Percentiles rank a stretch among this genome's conserved stretches.
phyloP scores from a whole-genome alignment of 345 rosid species.

The Bretschneidera sinensis region DNA sequence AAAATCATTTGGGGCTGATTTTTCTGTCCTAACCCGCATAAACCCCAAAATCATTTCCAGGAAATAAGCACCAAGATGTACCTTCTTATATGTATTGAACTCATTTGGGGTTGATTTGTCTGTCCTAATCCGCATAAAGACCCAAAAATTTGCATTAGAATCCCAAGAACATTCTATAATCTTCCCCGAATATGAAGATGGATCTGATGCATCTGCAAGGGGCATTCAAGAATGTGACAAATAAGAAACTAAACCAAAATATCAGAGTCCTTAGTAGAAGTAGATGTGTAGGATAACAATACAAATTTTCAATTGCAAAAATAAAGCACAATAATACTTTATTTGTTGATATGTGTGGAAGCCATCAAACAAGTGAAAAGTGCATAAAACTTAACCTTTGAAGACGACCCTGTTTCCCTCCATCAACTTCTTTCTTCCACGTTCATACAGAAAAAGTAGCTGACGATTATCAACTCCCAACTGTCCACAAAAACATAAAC shows the following conservation, averaged over 20 bases:
- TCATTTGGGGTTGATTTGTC: conserved; percentile 72
- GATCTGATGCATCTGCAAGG: conserved; percentile 59
- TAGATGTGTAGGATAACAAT: too few species aligned
- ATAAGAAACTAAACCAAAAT: too few species aligned
- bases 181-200: conserved; percentile 48
- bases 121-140: conserved; percentile 50
- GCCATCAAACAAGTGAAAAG: too few species aligned
- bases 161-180: conserved; percentile 66
- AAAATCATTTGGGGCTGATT: too few species aligned
- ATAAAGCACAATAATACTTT: too few species aligned
- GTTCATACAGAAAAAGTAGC: conserved; percentile 41
- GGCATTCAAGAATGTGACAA: too few species aligned
- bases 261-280: too few species aligned
- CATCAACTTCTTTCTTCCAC: conserved; percentile 58
- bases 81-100: conserved; percentile 64
- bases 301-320: too few species aligned
- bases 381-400: conserved; percentile 52
- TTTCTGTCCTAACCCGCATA: too few species aligned
- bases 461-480: conserved; percentile 39
- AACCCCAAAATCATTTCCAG: too few species aligned
- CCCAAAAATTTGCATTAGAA: conserved; percentile 40
- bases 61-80: too few species aligned
- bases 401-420: conserved; percentile 51
- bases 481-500: conserved; percentile 39
- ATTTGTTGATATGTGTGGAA: too few species aligned